Evolutionary conservation across 352 stramenopile species (phyloP).

Genomic region (Globisporangium cederbergense): DNA sequence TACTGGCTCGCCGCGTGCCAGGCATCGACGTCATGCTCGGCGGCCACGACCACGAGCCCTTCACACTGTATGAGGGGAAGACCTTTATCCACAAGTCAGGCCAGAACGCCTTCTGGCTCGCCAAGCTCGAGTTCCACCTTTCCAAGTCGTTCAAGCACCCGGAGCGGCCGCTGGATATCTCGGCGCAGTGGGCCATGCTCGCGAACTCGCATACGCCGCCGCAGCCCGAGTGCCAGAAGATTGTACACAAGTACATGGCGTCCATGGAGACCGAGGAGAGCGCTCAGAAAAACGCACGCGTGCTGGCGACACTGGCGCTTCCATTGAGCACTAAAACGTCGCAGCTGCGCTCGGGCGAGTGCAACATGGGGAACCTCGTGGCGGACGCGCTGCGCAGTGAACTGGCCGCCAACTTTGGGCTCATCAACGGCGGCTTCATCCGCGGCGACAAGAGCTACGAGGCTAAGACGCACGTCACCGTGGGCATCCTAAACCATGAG

Average conservation of each 20-base stretch:
- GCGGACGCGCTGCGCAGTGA: slow-evolving; percentile 73
- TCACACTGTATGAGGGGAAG: slow-evolving; percentile 75
- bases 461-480: slow-evolving; percentile 61
- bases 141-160: slow-evolving; percentile 32
- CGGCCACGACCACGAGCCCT: slow-evolving; percentile 90
- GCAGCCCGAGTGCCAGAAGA: slow-evolving; percentile 52
- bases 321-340: slow-evolving; percentile 73
- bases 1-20: slow-evolving; percentile 53
- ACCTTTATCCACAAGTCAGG: slow-evolving; percentile 90
- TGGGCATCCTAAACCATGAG: slow-evolving; percentile 76
- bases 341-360: slow-evolving; percentile 62
- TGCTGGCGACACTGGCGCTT: slow-evolving; percentile 46
- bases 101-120: slow-evolving; percentile 87
- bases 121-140: slow-evolving; percentile 71
- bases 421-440: slow-evolving; percentile 90
- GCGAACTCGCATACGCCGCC: slow-evolving; percentile 53
- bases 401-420: slow-evolving; percentile 57
- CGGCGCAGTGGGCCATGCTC: slow-evolving; percentile 84
- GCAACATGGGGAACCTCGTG: slow-evolving; percentile 76
- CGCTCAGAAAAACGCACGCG: slow-evolving; percentile 32
- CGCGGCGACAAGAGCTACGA: slow-evolving; percentile 75
- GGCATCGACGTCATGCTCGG: slow-evolving; percentile 87
- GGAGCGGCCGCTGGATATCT: slow-evolving; percentile 41
- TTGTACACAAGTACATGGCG: slow-evolving; percentile 71
- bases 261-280: slow-evolving; percentile 59